A percentile compares a stretch with the other conserved stretches of the same genome.
These are phyloP conservation scores for Suillus paluster DNA, from an alignment of 768 basidiomycete species.

Conservation along the genomic window DNA sequence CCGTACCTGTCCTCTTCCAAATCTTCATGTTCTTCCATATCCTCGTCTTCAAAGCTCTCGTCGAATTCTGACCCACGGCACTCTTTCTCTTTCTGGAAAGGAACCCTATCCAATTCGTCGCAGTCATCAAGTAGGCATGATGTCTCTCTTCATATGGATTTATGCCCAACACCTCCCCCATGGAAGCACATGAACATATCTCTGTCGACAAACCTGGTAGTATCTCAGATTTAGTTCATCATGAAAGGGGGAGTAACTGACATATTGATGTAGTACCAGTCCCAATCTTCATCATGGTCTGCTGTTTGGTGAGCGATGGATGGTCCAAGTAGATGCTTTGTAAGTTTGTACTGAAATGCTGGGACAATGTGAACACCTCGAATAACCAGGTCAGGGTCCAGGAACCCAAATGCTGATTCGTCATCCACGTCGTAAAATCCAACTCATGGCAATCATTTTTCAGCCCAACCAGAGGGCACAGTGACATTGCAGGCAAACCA, in stretches of 20 bases:
- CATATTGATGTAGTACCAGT: no score
- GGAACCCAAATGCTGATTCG: conserved; percentile 44
- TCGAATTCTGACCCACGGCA: background rate
- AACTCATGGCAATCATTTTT: no score
- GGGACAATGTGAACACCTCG: conserved; percentile 47
- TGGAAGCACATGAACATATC: conserved; percentile 44
- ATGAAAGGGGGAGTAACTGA: no score
- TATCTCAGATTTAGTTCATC: conserved; percentile 12
- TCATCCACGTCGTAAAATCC: conserved; percentile 38
- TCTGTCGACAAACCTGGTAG: conserved; percentile 42
- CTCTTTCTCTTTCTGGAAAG: no score
- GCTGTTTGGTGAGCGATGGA: conserved; percentile 2
- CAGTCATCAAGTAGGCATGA: background rate
- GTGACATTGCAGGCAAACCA: conserved; percentile 38
- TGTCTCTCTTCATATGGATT: background rate
- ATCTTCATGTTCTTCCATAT: no score
- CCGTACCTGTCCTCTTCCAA: conserved; percentile 3
- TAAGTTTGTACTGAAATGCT: conserved; percentile 31
- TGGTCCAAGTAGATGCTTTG: conserved; percentile 24
- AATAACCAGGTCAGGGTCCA: conserved; percentile 45
- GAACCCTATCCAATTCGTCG: background rate
- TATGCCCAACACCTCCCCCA: conserved; percentile 37
- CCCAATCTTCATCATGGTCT: conserved; percentile 20
- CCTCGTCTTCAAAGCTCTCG: background rate
- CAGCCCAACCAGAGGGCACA: conserved; percentile 31